phyloP scores from a whole-genome alignment of 257 asterid genomes.

The Salvia splendens region DNA sequence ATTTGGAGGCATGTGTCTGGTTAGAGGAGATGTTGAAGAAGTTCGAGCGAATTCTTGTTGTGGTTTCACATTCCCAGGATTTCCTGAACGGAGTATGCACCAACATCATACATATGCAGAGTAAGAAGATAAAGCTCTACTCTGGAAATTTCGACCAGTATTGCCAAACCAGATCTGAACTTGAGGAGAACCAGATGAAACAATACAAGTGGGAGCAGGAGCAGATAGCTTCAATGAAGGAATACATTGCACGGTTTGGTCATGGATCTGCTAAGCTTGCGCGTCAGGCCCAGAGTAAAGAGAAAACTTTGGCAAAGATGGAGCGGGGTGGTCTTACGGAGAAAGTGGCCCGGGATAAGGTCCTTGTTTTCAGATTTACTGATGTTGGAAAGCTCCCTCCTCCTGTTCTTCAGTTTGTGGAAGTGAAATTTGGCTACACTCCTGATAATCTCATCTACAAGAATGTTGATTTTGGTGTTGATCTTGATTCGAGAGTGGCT shows the following conservation, averaged over 20 bases:
- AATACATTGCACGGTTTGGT: constrained; percentile 97
- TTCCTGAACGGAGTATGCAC: constrained; percentile 96
- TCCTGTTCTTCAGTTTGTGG: constrained; percentile 93
- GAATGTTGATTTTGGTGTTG: constrained; percentile 90
- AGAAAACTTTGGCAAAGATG: constrained; percentile 95
- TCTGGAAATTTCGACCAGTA: constrained; percentile 92
- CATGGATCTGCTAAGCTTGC: constrained; percentile 99
- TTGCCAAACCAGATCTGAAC: constrained; percentile 86
- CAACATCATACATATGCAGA: constrained; percentile 97
- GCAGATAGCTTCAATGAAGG: constrained; percentile 90
- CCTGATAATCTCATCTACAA: constrained; percentile 89
- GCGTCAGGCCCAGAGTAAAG: constrained; percentile 99
- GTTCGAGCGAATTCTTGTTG: constrained; percentile 85
- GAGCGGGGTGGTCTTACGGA: constrained; percentile 97
- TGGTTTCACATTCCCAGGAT: constrained; percentile 97
- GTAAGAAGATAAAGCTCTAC: constrained; percentile 70
- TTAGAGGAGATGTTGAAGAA: constrained; percentile 86
- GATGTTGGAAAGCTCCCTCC: constrained; percentile 99
- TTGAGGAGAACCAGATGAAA: constrained; percentile 98
- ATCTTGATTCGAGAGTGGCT: constrained; percentile 91
- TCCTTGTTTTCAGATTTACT: constrained; percentile 72
- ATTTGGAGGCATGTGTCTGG: constrained; percentile 98
- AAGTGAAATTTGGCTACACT: constrained; percentile 85
- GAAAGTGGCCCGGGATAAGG: constrained; percentile 71
- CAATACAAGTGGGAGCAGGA: constrained; percentile 99